Conservation (phyloP, 805 yeast species). For the Lipomyces mesembrius region DNA sequence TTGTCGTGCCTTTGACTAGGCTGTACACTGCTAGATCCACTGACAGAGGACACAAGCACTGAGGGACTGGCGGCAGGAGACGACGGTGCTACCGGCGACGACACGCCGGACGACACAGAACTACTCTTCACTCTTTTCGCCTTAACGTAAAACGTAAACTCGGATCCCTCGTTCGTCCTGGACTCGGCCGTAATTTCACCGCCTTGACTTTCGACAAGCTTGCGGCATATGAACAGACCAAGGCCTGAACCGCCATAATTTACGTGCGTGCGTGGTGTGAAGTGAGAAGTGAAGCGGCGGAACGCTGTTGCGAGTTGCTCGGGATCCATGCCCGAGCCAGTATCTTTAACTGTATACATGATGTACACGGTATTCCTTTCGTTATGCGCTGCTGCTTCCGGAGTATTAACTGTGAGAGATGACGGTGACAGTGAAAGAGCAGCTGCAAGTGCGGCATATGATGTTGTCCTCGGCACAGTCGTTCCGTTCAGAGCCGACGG, state of each 20-base stretch:
- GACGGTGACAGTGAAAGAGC: slow-evolving; percentile 23
- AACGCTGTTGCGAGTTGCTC: slow-evolving; percentile 82
- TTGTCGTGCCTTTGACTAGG: neutral
- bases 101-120: slow-evolving; percentile 3
- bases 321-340: slow-evolving; percentile 92
- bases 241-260: slow-evolving; percentile 96
- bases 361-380: slow-evolving; percentile 23
- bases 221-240: slow-evolving; percentile 87
- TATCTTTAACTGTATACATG: slow-evolving; percentile 75
- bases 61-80: neutral
- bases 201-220: slow-evolving; percentile 86
- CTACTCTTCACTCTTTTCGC: slow-evolving; percentile 1
- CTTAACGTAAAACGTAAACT: slow-evolving; percentile 76
- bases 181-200: slow-evolving; percentile 81
- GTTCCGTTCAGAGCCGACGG: neutral
- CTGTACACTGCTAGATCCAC: neutral
- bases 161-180: slow-evolving; percentile 78
- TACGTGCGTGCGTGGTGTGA: slow-evolving; percentile 78
- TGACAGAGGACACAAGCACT: neutral
- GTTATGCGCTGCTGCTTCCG: neutral
- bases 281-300: slow-evolving; percentile 97
- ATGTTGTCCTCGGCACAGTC: slow-evolving; percentile 6
- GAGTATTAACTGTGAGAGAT: neutral
- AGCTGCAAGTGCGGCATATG: slow-evolving; percentile 35
- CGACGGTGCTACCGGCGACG: neutral